A percentile compares a stretch with the other conserved stretches of the same genome.
Conservation (phyloP, 1,284 basidiomycete species). For the Fomes fomentarius region DNA sequence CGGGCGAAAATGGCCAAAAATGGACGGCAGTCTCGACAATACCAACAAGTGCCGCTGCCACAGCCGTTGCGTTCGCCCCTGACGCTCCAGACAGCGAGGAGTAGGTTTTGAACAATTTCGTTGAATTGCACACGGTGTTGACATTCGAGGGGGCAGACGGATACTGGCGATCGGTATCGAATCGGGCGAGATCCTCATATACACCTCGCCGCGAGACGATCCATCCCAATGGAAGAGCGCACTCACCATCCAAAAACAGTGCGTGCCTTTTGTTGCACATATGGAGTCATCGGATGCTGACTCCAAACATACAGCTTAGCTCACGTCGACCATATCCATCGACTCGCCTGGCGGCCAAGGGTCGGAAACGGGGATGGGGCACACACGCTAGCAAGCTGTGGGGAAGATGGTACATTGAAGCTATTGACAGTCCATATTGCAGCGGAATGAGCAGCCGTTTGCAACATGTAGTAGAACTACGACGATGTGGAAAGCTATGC, state of each 20-base stretch:
- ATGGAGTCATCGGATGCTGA: too few relatives aligned
- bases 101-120: conserved; percentile 36
- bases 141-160: conserved; percentile 42
- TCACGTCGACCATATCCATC: conserved; percentile 72
- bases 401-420: conserved; percentile 83
- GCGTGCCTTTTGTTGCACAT: conserved; percentile 22
- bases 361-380: conserved; percentile 6
- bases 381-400: conserved; percentile 55
- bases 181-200: conserved; percentile 66
- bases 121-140: not conserved
- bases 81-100: conserved; percentile 35
- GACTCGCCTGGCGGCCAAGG: conserved; percentile 65
- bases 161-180: conserved; percentile 74
- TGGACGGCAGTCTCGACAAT: conserved; percentile 62
- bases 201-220: conserved; percentile 39
- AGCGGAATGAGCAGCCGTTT: conserved; percentile 39
- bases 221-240: conserved; percentile 53
- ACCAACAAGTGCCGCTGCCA: conserved; percentile 66
- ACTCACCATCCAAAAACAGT: conserved; percentile 53
- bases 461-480: conserved; percentile 42
- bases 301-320: conserved; percentile 50
- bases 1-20: conserved; percentile 35
- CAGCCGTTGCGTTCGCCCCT: conserved; percentile 68
- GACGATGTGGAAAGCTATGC: conserved; percentile 48
- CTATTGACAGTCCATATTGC: conserved; percentile 59